These are phyloP conservation scores for Lepiota venenata DNA, from an alignment of 768 basidiomycete genomes.

Conservation along the genomic window DNA sequence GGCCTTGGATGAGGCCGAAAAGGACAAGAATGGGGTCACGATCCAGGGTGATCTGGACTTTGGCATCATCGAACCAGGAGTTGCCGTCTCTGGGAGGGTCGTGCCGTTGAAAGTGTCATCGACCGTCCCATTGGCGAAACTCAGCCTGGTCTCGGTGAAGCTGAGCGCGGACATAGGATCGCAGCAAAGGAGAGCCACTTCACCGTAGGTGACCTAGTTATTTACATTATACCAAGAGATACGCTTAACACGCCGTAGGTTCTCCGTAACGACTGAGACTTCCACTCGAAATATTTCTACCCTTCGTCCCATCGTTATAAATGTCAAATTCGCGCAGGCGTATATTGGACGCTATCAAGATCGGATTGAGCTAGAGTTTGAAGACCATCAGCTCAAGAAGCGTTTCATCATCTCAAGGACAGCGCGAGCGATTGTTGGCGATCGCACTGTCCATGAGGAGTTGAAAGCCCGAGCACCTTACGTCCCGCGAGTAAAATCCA, in stretches of 20 bases:
- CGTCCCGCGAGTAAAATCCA: slow-evolving; percentile 31
- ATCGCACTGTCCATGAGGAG: slow-evolving; percentile 38
- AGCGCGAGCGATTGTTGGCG: slow-evolving; percentile 43
- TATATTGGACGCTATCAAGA: slow-evolving; percentile 49
- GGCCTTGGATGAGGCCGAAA: slow-evolving; percentile 48
- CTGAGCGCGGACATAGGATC: slow-evolving; percentile 3
- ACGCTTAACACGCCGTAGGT: slow-evolving; percentile 15
- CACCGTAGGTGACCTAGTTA: slow-evolving; percentile 1
- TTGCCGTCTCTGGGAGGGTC: slow-evolving; percentile 22
- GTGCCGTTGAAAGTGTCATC: slow-evolving; percentile 22
- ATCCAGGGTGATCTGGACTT: slow-evolving; percentile 47
- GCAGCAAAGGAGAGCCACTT: slow-evolving; percentile 6
- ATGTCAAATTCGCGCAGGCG: slow-evolving; percentile 28
- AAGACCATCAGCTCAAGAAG: slow-evolving; percentile 39
- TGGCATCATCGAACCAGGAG: slow-evolving; percentile 40
- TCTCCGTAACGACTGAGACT: slow-evolving; percentile 20
- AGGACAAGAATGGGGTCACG: slow-evolving; percentile 49
- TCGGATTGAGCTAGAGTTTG: slow-evolving; percentile 49
- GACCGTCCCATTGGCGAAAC: slow-evolving; percentile 25
- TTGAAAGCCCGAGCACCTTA: slow-evolving; percentile 46
- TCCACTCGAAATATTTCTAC: slow-evolving; percentile 19
- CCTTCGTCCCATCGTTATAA: slow-evolving; percentile 23
- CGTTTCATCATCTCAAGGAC: slow-evolving; percentile 47
- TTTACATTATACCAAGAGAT: neutral
- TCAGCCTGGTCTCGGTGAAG: slow-evolving; percentile 17